Evolutionary conservation across 805 yeast species (phyloP).

Genomic region (Metschnikowia cerradonensis): DNA sequence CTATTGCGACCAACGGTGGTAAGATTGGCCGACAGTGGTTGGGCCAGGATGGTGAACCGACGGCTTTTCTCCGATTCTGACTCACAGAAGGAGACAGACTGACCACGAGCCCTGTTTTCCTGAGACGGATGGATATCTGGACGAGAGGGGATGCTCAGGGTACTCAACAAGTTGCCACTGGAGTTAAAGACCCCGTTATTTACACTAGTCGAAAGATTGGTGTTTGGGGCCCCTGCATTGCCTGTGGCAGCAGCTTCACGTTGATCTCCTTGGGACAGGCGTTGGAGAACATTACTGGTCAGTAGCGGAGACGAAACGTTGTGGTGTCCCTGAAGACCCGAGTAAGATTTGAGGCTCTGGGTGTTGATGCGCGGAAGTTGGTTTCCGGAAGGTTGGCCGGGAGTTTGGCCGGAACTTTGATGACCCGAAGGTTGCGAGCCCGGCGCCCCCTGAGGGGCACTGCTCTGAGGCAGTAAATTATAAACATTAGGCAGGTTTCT

Average conservation of each 20-base stretch:
- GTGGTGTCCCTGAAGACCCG: neutral
- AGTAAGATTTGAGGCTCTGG: no score
- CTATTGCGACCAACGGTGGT: slow-evolving; percentile 10
- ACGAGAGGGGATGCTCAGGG: neutral
- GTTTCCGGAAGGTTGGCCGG: no score
- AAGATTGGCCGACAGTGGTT: slow-evolving; percentile 34
- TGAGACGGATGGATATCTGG: slow-evolving; percentile 6
- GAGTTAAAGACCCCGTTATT: no score
- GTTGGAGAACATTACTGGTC: neutral
- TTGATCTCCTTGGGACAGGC: neutral
- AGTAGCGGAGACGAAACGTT: neutral
- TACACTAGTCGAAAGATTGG: neutral
- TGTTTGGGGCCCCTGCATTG: no score
- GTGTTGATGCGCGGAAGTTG: no score
- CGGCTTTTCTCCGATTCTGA: slow-evolving; percentile 33
- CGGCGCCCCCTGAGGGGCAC: neutral
- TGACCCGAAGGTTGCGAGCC: no score
- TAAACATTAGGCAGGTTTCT: neutral
- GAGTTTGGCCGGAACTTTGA: no score
- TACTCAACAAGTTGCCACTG: neutral
- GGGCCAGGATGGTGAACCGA: slow-evolving; percentile 42
- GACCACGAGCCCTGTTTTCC: slow-evolving; percentile 8
- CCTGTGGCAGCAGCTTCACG: neutral
- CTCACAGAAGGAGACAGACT: slow-evolving; percentile 35
- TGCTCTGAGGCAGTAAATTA: slow-evolving; percentile 3